These are phyloP conservation scores for Lecanoromycetidae sp. DNA, from an alignment of 2,329 filamentous ascomycete genomes.

Conservation along the genomic window DNA sequence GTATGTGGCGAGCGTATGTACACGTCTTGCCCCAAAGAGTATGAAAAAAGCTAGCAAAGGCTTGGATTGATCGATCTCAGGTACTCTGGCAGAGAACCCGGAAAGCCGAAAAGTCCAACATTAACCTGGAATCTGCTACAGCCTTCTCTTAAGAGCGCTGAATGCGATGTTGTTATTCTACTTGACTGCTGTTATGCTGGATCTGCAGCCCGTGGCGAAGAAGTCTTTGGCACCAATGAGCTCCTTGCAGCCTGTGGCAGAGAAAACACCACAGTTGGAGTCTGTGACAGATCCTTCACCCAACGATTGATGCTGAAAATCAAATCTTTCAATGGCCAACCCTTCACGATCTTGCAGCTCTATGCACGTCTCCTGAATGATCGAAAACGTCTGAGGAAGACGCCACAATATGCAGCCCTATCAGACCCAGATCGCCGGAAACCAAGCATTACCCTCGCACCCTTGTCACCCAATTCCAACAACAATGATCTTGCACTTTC, in stretches of 20 bases:
- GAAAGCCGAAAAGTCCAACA: background rate
- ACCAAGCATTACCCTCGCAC: background rate
- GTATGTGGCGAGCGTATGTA: conserved; percentile 2
- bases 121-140: background rate
- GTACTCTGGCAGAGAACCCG: too few relatives aligned
- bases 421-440: background rate
- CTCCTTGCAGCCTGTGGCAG: background rate
- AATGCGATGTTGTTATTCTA: background rate
- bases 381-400: background rate
- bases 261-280: background rate
- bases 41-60: background rate
- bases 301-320: background rate
- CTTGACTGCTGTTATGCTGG: conserved; percentile 6
- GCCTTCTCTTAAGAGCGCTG: background rate
- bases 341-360: background rate
- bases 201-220: background rate
- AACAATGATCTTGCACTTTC: background rate
- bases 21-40: too few relatives aligned
- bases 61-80: too few relatives aligned
- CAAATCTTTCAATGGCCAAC: background rate
- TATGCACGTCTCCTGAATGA: background rate
- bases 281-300: background rate
- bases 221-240: background rate
- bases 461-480: too few relatives aligned
- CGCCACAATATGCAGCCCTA: background rate